Percentiles rank a stretch among this genome's conserved stretches.
Conservation (phyloP, 306 rosid genomes). For the Pterocarpus santalinus region DNA sequence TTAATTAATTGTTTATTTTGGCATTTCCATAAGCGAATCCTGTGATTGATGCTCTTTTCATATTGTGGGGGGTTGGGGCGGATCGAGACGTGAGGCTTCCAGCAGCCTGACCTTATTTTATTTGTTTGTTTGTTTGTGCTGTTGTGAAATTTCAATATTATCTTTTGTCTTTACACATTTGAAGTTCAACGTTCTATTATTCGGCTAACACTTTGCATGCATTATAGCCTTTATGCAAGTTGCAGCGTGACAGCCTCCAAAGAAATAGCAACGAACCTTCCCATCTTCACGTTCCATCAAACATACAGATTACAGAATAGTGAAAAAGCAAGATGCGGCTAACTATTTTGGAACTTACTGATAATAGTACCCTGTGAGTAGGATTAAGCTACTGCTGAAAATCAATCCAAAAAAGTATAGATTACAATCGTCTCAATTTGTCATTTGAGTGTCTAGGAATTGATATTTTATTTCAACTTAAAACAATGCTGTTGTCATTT, state of each 20-base stretch:
- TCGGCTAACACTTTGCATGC: slow-evolving; percentile 27
- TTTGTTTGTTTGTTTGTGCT: neutral
- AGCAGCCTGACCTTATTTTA: neutral
- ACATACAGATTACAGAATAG: neutral
- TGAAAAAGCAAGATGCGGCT: neutral
- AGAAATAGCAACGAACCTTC: slow-evolving; percentile 33
- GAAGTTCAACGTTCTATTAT: slow-evolving; percentile 24
- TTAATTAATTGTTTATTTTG: neutral
- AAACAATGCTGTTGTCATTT: neutral
- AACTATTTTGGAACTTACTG: slow-evolving; percentile 33
- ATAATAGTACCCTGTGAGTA: neutral
- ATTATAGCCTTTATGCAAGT: slow-evolving; percentile 28
- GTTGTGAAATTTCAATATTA: slow-evolving; percentile 33
- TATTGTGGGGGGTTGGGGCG: neutral
- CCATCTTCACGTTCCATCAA: slow-evolving; percentile 33
- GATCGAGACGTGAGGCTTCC: neutral
- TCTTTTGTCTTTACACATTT: neutral
- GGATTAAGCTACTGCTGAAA: slow-evolving; percentile 1
- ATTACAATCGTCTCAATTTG: neutral
- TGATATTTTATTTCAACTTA: no score
- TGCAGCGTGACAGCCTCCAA: slow-evolving; percentile 45
- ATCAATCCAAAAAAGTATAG: neutral
- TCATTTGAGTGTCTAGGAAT: neutral
- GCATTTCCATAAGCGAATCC: slow-evolving; percentile 12
- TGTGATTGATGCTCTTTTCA: slow-evolving; percentile 17